Percentiles rank a stretch among this genome's conserved stretches.
Evolutionary conservation across 225 moss, liverwort and hornwort species (phyloP).

Genomic region (Climacium dendroides): DNA sequence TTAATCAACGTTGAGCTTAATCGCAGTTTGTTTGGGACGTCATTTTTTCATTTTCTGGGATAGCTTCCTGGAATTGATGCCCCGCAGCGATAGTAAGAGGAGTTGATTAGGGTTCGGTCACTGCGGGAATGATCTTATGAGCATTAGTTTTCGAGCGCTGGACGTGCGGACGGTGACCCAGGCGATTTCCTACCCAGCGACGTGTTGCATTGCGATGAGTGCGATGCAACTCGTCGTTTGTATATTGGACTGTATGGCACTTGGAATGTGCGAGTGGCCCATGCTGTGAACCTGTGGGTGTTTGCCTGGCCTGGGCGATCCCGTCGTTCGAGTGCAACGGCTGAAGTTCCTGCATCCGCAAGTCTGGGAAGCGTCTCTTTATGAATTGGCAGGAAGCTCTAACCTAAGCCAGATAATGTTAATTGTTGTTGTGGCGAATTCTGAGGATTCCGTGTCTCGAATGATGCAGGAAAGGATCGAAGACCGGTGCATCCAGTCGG

Average conservation of each 20-base stretch:
- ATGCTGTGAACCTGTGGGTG: neutral
- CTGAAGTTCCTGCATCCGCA: neutral
- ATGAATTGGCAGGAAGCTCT: neutral
- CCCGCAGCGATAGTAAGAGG: too few relatives aligned
- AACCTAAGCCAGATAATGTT: neutral
- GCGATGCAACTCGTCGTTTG: neutral
- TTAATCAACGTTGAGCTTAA: neutral
- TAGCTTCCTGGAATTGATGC: neutral
- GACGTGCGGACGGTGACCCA: neutral
- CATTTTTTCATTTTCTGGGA: neutral
- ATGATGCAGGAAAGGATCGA: constrained; percentile 71
- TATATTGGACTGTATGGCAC: neutral
- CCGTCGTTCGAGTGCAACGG: neutral
- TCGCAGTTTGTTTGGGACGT: neutral
- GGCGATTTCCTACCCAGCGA: neutral
- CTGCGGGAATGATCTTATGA: neutral
- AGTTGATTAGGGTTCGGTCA: neutral
- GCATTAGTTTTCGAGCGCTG: neutral
- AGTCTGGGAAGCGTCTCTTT: neutral
- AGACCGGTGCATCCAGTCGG: constrained; percentile 63
- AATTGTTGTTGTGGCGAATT: neutral
- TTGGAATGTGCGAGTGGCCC: neutral
- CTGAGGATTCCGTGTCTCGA: neutral
- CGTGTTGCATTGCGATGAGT: neutral
- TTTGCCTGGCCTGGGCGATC: neutral